Base-by-base conservation (phyloP, 768 basidiomycete genomes). In the Chalciporus pseudorubinellus region DNA sequence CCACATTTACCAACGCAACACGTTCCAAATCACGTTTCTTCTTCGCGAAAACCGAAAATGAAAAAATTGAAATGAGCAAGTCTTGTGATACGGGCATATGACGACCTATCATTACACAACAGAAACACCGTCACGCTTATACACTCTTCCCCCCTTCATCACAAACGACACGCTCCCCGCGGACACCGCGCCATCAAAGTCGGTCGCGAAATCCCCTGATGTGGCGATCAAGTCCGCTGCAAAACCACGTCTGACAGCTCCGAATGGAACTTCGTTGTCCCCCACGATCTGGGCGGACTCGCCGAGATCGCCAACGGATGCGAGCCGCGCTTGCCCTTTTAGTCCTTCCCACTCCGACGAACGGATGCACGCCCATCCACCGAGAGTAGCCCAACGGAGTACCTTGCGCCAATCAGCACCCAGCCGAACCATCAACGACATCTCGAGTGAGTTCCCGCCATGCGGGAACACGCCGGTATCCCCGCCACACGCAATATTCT, bases 401-500 rank as follows among this genome's bases (percentile, higher is more conserved):
- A 85, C 78, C 46, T 70, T 69, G 29, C 66, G 63, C 78, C 78
- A 80, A 21, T 70, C 66, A 19, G 79, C 82, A 2, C 84, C 83
- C 2, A 82, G 69, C 22, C 64, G 59, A 13, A 77, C 76, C 85
- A 85, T 85, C 26, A 84, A 63, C 57, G 76, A 69, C 73, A 86
- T 70, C 72, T 86, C 84, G 38, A 79, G 65, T 22, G 79, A 74
- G 59, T 86, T 86, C 55, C 74, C 68, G 1, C 83, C 84, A 59
- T 84, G 84, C 16, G 76, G 58, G 62, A 85, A 86, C 2, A 77
- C 76, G 9, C 83, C 84, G 2, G 84, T 86, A 64, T 86, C 82
- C 1, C 84, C 82, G 7, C 84, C 83, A 59, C 79, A 80, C 7
- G 81, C 81, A 46, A 86, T 73, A 47, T 74, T 72, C 10, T 77